Conservation (phyloP, 2,329 filamentous ascomycete species). For the Diaporthe sp. region DNA sequence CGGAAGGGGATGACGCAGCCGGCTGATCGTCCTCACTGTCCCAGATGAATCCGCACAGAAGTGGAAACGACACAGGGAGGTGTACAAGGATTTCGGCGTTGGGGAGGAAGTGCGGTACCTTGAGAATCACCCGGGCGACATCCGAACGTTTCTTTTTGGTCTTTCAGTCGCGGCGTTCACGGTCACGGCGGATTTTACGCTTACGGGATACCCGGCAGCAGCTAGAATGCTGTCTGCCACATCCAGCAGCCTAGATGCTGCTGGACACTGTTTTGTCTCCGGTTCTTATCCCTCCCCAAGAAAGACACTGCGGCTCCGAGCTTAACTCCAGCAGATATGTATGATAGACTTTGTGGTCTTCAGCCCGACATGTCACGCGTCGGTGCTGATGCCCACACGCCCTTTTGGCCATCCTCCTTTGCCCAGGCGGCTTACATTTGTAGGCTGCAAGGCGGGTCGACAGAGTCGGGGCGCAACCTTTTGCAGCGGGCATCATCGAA, state of each 20-base stretch:
- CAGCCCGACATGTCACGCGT: conserved; percentile 30
- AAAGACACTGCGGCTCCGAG: conserved; percentile 34
- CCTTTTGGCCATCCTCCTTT: conserved; percentile 11
- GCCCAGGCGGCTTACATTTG: conserved; percentile 13
- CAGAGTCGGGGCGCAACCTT: conserved; percentile 3
- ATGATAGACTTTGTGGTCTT: conserved; percentile 38
- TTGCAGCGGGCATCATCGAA: conserved; percentile 29
- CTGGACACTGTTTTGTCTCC: conserved; percentile 19
- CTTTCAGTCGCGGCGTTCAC: conserved; percentile 35
- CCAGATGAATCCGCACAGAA: background rate
- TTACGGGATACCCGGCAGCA: conserved; percentile 41
- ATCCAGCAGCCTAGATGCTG: conserved; percentile 16
- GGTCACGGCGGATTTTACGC: conserved; percentile 29
- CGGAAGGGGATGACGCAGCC: background rate
- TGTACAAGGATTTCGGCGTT: conserved; percentile 5
- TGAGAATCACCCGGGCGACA: conserved; percentile 9
- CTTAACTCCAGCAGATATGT: conserved; percentile 42
- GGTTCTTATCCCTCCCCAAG: conserved; percentile 27
- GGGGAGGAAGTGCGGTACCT: background rate
- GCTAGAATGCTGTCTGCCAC: conserved; percentile 29
- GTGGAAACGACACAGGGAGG: background rate
- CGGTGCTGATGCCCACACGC: conserved; percentile 26
- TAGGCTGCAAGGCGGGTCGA: conserved; percentile 24
- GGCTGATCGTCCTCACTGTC: background rate
- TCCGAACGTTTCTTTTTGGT: conserved; percentile 3